phyloP scores from a whole-genome alignment of 345 rosid species.

The Salix udensis region DNA sequence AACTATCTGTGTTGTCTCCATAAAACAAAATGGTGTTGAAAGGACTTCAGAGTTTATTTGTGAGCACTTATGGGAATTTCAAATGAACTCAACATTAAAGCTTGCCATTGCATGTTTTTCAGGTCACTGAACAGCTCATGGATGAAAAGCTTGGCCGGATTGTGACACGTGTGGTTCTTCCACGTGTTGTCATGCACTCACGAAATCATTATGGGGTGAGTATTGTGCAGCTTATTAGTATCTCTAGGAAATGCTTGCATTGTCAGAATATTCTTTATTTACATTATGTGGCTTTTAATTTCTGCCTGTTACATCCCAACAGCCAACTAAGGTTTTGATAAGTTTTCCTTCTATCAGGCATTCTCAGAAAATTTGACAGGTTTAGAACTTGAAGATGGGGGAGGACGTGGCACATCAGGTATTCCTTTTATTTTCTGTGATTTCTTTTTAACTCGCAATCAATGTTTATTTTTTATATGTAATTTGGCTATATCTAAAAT shows the following conservation, averaged over 20 bases:
- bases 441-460: neutral
- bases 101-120: neutral
- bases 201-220: conserved; percentile 94
- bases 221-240: neutral
- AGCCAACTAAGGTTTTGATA: conserved; percentile 12
- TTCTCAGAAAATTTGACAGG: conserved; percentile 93
- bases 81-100: neutral
- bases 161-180: conserved; percentile 96
- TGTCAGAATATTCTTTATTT: neutral
- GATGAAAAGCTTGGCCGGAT: conserved; percentile 90
- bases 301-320: neutral
- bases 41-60: neutral
- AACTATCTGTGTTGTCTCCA: neutral
- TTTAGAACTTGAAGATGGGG: conserved; percentile 98
- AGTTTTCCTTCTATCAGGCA: conserved; percentile 48
- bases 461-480: neutral
- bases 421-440: conserved; percentile 6
- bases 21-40: neutral
- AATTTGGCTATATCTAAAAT: neutral
- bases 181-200: conserved; percentile 92
- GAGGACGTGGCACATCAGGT: conserved; percentile 99
- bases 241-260: neutral
- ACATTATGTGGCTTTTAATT: conserved; percentile 6
- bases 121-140: conserved; percentile 87
- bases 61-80: neutral